Conservation (phyloP, 108 stramenopile genomes). For the Fistulifera pelliculosa region DNA sequence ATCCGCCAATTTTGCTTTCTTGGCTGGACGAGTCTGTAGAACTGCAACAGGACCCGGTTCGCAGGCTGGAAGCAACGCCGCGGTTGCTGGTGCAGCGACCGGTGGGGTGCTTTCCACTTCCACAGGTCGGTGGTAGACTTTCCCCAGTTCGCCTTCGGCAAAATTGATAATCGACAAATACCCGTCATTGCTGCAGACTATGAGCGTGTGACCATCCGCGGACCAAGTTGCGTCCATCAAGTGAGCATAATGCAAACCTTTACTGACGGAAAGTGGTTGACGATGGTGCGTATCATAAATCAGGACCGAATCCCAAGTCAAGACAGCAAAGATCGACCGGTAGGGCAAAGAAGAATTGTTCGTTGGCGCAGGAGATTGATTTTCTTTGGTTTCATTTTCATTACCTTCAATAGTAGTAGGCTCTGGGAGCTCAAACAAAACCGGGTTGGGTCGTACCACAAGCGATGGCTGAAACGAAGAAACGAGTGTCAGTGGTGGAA, state of each 20-base stretch:
- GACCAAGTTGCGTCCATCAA: constrained; percentile 84
- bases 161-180: constrained; percentile 75
- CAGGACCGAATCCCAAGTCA: constrained; percentile 66
- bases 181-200: constrained; percentile 81
- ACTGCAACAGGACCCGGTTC: constrained; percentile 18
- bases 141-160: constrained; percentile 67
- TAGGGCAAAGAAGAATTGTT: constrained; percentile 31
- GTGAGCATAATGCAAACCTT: constrained; percentile 79
- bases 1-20: constrained; percentile 16
- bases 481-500: not conserved
- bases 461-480: constrained; percentile 47
- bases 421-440: constrained; percentile 58
- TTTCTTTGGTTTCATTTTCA: constrained; percentile 28
- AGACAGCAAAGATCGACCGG: constrained; percentile 73
- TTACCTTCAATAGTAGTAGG: not conserved
- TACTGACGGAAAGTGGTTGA: constrained; percentile 49
- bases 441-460: constrained; percentile 73
- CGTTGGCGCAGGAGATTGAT: constrained; percentile 9
- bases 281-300: constrained; percentile 78
- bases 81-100: constrained; percentile 4
- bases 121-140: constrained; percentile 12
- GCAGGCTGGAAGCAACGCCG: constrained; percentile 20
- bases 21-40: constrained; percentile 20
- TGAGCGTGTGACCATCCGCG: constrained; percentile 55
- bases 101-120: constrained; percentile 1